Conservation (phyloP, 768 basidiomycete genomes). For the Boletus huronensis region DNA sequence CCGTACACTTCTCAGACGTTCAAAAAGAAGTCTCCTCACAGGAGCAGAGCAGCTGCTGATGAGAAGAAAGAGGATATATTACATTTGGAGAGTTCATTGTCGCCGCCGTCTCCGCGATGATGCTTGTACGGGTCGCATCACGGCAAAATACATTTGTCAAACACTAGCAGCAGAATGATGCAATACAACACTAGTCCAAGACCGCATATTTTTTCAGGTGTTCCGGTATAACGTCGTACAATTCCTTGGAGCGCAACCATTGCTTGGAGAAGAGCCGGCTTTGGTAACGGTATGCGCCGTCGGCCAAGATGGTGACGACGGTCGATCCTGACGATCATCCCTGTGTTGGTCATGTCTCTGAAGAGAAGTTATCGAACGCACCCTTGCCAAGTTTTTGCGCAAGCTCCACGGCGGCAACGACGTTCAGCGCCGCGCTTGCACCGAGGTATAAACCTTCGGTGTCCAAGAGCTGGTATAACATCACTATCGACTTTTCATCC, state of each 20-base stretch:
- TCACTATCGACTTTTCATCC: constrained; percentile 85
- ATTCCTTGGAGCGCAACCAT: constrained; percentile 82
- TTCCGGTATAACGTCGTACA: constrained; percentile 75
- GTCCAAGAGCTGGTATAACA: constrained; percentile 91
- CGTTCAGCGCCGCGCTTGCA: constrained; percentile 91
- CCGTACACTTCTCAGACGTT: neutral
- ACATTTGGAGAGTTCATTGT: neutral
- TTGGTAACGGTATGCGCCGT: constrained; percentile 97
- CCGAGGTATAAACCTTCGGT: constrained; percentile 93
- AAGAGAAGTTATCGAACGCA: constrained; percentile 18
- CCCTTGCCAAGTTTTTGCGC: constrained; percentile 85
- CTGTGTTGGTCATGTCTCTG: neutral
- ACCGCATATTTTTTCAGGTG: constrained; percentile 88
- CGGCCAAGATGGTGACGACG: constrained; percentile 86
- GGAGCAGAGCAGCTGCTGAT: neutral
- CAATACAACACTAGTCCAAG: constrained; percentile 48
- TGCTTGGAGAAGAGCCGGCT: constrained; percentile 91
- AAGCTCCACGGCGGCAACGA: constrained; percentile 88
- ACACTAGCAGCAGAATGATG: neutral
- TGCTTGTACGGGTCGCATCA: neutral
- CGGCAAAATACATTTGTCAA: neutral
- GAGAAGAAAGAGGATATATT: neutral
- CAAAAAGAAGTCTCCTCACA: neutral
- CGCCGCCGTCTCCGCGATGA: neutral
- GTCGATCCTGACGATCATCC: constrained; percentile 55